Evolutionary conservation across 2,329 filamentous ascomycete genomes (phyloP), one percentile per base, ranked within the genome.

Genomic region (Pyricularia sp.): DNA sequence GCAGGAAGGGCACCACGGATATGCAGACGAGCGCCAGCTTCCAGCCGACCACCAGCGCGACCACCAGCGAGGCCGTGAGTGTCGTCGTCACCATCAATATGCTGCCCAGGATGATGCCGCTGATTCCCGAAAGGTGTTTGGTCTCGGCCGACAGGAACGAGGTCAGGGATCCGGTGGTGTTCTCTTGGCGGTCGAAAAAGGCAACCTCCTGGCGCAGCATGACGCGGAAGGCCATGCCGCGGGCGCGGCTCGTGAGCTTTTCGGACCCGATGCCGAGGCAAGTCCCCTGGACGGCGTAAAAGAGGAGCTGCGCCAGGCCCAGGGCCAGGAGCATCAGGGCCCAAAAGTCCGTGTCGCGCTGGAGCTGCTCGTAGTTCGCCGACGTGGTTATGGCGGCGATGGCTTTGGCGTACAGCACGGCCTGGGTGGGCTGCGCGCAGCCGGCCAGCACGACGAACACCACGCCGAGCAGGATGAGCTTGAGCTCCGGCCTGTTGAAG

Each of bases 191-290:
- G 78, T 98, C 95, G 74, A 97, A 99, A 78, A 94, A 98, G 33
- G 88, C 83, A 70, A 98, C 94, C 71, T 98, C 95, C 79, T 98
- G 94, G 72, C 94, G 91, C 67, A 98, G 87, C 82, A 98, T 93
- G 28, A 90, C 85, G 36, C 94, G 86, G 82, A 99, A 97, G 7
- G 93, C 91, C 69, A 84, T 84, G 77, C 95, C 88, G 73, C 95
- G 88, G 1, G 94, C 92, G 25, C 93, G 89, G 76, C 92, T 92
- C 69, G 97, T 86, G 28, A 98, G 85, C 59, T 88, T 86, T 80
- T 97, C 92, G n/a, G 93, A 95, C 80, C 92, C 94, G 74, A 88
- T 89, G 23, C 93, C 94, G 73, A 98, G 94, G 2, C 89, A 83
- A 67, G 91, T 74, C 67, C 93, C 93, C 74, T 94, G 91, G 6